Conservation (phyloP, 2,329 filamentous ascomycete species). For the Tolypocladium tundrense region DNA sequence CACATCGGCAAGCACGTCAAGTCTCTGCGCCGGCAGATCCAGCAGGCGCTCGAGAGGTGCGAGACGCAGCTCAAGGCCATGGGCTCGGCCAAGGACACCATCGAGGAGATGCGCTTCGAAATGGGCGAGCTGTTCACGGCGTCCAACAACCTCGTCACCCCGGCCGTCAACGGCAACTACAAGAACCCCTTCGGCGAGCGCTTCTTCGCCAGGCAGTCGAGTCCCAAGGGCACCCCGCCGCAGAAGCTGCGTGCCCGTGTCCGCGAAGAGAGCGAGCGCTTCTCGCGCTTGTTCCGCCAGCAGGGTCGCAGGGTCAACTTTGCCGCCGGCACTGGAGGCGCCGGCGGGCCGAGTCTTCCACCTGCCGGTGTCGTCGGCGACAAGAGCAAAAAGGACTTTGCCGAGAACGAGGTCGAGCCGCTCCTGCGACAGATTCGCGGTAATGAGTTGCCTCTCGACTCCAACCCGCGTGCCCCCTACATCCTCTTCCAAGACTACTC, state of each 20-base stretch:
- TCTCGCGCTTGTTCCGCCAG: conserved; percentile 35
- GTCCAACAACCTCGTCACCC: conserved; percentile 43
- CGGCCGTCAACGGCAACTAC: conserved; percentile 43
- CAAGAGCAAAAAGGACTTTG: conserved; percentile 36
- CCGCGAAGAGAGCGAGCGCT: conserved; percentile 40
- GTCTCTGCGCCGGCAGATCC: conserved; percentile 38
- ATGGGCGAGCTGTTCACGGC: conserved; percentile 42
- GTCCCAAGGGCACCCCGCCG: conserved; percentile 37
- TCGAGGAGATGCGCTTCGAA: conserved; percentile 43
- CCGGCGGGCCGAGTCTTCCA: conserved; percentile 14
- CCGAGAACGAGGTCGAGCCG: conserved; percentile 35
- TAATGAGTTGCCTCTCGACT: conserved; percentile 41
- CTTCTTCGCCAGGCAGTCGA: conserved; percentile 40
- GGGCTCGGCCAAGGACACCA: conserved; percentile 39
- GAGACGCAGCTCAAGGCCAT: conserved; percentile 39
- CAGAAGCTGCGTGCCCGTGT: conserved; percentile 41
- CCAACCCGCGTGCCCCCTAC: conserved; percentile 41
- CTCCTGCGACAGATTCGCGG: conserved; percentile 39
- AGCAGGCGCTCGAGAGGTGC: conserved; percentile 36
- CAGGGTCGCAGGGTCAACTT: conserved; percentile 40
- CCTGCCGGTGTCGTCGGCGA: conserved; percentile 20
- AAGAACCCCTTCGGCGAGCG: conserved; percentile 42
- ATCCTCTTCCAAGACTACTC: conserved; percentile 45
- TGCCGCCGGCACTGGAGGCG: conserved; percentile 10
- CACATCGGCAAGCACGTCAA: conserved; percentile 43